Evolutionary conservation across 768 basidiomycete species (phyloP), one percentile per base, ranked within the genome.

Genomic region (Russula emetica): DNA sequence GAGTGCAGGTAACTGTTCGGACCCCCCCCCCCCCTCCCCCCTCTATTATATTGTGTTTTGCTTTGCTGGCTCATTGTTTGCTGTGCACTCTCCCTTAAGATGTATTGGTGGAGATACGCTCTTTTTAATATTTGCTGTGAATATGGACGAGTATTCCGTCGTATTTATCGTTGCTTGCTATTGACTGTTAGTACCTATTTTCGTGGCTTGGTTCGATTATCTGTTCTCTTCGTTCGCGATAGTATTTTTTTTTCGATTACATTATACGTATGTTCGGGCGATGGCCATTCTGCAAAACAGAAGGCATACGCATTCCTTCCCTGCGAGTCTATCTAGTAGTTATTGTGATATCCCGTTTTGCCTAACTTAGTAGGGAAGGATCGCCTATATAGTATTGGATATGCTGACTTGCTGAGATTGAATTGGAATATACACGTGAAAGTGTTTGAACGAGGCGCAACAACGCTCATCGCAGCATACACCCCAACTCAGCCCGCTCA

Each of bases 201-300:
- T 60, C 51, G 30, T 49, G 58, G 40, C 32, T 57, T 53, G 22
- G 45, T 49, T 67, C 22, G 60, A 68, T 60, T 64, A 34, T 51
- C 42, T 22, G 20, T 38, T 36, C 36, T 47, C 56, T 52, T 44
- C 49, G 22, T 58, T 49, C 55, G 47, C 58, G 63, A 60, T 64
- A 64, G 34, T 60, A 64, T 60, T 55, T 42, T 52, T 59, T 58
- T 52, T 18, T 38, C 45, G 45, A 47, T 47, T 61, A 60, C 58
- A 65, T 67, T 67, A 67, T 65, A 67, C 62, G 42, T 67, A 67
- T 64, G 63, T 64, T 67, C 58, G 66, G 58, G 62, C 54, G 63
- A 58, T 45, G 58, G 63, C 47, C 51, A 26, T 56, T 56, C 60
- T 56, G 64, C 60, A 65, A 65, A 65, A 60, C 56, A 55, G 54